Base-by-base conservation (phyloP, 2,329 filamentous ascomycete genomes). In the Hirsutella rhossiliensis region DNA sequence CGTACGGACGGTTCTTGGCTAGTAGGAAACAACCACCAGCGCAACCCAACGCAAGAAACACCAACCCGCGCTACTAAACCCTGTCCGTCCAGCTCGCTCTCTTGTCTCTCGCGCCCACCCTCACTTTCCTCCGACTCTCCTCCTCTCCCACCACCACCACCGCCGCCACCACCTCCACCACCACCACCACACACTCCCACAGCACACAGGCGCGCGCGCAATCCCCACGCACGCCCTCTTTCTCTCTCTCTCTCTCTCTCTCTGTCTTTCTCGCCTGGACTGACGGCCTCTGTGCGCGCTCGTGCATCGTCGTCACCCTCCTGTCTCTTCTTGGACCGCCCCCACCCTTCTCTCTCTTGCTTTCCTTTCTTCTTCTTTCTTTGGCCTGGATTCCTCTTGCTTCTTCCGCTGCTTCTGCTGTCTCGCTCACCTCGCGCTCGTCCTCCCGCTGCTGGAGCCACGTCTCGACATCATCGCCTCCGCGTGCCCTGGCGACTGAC, bases 121-220 rank as follows among this genome's bases (percentile, higher is more conserved):
- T n/a, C n/a, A 18, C 34, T 37, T 37, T 15, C 34, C 11, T 3
- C 34, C 4, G n/a, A n/a, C 15, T 36, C 34, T 17, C 13, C 15
- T 36, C 15, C 34, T 37, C 31, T 34, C 31, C 18, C 12, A 20
- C 31, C 40, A 29, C 44, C 42, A 43, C 19, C 46, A 46, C 40
- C 43, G 37, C 37, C 38, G 43, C 40, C 30, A 43, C 41, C 11
- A 17, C 20, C 37, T 9, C 30, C 19, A 17, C 41, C n/a, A 30
- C 23, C 41, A 13, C 8, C 11, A 18, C 15, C 34, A 38, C 17
- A 20, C 37, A 4, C 19, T 34, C 31, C 5, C 31, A 34, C 12
- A 30, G 8, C n/a, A n/a, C 12, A n/a, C 31, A 5, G 8, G 3
- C 13, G 31, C n/a, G 12, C 12, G n/a, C 34, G 9, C 17, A 17